Percentiles rank a stretch among this genome's conserved stretches.
Conservation (phyloP, 2,329 filamentous ascomycete species). For the Neonectria coccinea region DNA sequence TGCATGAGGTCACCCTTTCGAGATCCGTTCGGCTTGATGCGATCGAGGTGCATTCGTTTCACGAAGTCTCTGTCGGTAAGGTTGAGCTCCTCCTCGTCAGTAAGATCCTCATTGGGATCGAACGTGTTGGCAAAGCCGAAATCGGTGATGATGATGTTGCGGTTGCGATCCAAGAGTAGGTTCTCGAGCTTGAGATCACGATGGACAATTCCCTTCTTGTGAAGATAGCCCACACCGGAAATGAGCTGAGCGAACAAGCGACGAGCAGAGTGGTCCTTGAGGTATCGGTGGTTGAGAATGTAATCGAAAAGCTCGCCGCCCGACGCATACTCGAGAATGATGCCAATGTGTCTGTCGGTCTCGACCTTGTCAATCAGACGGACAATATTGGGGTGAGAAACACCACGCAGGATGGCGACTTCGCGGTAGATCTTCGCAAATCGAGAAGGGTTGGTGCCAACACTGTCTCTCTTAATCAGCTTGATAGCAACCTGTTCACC, state of each 20-base stretch:
- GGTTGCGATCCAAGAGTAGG: slow-evolving; percentile 91
- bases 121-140: slow-evolving; percentile 99
- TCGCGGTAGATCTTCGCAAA: slow-evolving; percentile 98
- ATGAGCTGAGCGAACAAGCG: slow-evolving; percentile 95
- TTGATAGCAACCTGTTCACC: slow-evolving; percentile 87
- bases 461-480: slow-evolving; percentile 90
- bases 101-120: slow-evolving; percentile 86
- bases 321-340: slow-evolving; percentile 97
- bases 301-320: slow-evolving; percentile 98
- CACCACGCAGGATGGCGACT: slow-evolving; percentile 87
- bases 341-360: slow-evolving; percentile 96
- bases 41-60: slow-evolving; percentile 87
- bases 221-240: slow-evolving; percentile 95
- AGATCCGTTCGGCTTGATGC: slow-evolving; percentile 77
- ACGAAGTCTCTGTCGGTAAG: slow-evolving; percentile 89
- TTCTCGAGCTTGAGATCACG: slow-evolving; percentile 98
- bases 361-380: slow-evolving; percentile 98
- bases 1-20: slow-evolving; percentile 97
- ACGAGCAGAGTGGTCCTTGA: slow-evolving; percentile 92
- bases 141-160: slow-evolving; percentile 99
- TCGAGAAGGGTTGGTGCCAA: slow-evolving; percentile 88
- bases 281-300: slow-evolving; percentile 94
- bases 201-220: slow-evolving; percentile 99
- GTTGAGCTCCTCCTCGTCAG: slow-evolving; percentile 89
- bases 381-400: slow-evolving; percentile 97